phyloP scores from a whole-genome alignment of 1,284 basidiomycete species.

The Tilletia caries region DNA sequence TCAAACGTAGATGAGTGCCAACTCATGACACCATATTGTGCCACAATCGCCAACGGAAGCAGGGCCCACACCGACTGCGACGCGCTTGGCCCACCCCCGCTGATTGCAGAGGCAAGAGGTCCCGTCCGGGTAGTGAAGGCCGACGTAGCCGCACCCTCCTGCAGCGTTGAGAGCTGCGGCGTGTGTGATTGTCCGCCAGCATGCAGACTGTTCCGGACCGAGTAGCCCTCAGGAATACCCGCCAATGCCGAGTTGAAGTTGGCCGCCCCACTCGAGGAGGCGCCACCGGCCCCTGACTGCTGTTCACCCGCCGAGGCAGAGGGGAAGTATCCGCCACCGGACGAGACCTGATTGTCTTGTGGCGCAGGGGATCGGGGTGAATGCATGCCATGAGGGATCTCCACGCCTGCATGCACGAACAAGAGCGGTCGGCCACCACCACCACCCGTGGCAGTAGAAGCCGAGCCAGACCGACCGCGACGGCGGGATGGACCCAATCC shows the following conservation, averaged over 20 bases:
- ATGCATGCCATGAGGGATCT: conserved; percentile 20
- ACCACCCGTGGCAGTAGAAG: neutral
- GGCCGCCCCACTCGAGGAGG: neutral
- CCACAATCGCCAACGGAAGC: conserved; percentile 48
- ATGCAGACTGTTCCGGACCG: conserved; percentile 7
- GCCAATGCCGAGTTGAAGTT: conserved; percentile 41
- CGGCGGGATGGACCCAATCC: conserved; percentile 16
- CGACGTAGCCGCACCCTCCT: conserved; percentile 11
- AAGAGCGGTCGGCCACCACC: conserved; percentile 33
- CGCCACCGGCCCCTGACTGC: neutral
- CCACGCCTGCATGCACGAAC: conserved; percentile 43
- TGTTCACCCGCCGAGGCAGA: neutral
- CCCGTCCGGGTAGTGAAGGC: conserved; percentile 18
- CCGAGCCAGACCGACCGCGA: conserved; percentile 11
- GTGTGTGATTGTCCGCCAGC: conserved; percentile 17
- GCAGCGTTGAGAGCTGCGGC: conserved; percentile 13
- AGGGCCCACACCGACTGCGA: conserved; percentile 32
- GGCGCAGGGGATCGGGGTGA: conserved; percentile 15
- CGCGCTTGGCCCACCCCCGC: neutral
- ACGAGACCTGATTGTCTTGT: no score
- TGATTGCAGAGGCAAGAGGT: conserved; percentile 15
- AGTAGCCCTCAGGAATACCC: conserved; percentile 36
- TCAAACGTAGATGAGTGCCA: conserved; percentile 53
- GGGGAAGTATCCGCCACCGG: neutral
- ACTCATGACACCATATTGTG: conserved; percentile 48